Evolutionary conservation across 1,139 yeast genomes (phyloP).

Genomic region (Suhomyces bokatorum): DNA sequence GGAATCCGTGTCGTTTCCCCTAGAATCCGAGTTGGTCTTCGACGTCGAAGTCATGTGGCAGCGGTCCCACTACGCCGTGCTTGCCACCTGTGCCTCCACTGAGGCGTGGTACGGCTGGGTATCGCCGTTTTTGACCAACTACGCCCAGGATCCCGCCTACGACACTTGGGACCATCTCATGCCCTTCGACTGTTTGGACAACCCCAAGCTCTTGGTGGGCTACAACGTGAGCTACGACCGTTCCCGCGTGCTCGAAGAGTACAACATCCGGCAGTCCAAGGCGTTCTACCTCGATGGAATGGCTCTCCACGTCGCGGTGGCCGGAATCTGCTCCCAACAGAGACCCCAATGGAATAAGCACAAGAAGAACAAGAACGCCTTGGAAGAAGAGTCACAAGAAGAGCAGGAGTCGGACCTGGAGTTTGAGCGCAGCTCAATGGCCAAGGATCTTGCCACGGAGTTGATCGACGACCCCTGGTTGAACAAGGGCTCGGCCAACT

Average conservation of each 20-base stretch:
- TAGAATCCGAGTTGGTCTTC: constrained; percentile 67
- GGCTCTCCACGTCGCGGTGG: constrained; percentile 87
- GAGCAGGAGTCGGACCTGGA: constrained; percentile 5
- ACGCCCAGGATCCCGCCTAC: constrained; percentile 32
- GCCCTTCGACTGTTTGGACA: constrained; percentile 58
- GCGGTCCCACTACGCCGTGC: constrained; percentile 66
- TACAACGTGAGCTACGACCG: constrained; percentile 92
- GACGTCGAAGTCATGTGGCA: constrained; percentile 90
- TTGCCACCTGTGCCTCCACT: constrained; percentile 79
- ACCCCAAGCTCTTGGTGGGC: constrained; percentile 70
- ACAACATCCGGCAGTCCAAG: constrained; percentile 61
- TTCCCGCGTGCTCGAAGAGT: constrained; percentile 83
- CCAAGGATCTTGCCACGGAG: constrained; percentile 23
- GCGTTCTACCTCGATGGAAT: constrained; percentile 87
- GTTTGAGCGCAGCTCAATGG: background rate
- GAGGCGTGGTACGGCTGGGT: constrained; percentile 96
- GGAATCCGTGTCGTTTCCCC: constrained; percentile 62
- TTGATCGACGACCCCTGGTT: constrained; percentile 73
- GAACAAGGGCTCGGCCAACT: constrained; percentile 71
- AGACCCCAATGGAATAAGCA: constrained; percentile 75
- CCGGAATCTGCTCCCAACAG: constrained; percentile 93
- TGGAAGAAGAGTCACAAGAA: constrained; percentile 12
- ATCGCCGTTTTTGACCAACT: constrained; percentile 71
- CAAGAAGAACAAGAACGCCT: constrained; percentile 38
- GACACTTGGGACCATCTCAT: constrained; percentile 64